A percentile compares a stretch with the other conserved stretches of the same genome.
Evolutionary conservation across 202 grass and related monocot species (phyloP).

Genomic region (Zoysia matrella): DNA sequence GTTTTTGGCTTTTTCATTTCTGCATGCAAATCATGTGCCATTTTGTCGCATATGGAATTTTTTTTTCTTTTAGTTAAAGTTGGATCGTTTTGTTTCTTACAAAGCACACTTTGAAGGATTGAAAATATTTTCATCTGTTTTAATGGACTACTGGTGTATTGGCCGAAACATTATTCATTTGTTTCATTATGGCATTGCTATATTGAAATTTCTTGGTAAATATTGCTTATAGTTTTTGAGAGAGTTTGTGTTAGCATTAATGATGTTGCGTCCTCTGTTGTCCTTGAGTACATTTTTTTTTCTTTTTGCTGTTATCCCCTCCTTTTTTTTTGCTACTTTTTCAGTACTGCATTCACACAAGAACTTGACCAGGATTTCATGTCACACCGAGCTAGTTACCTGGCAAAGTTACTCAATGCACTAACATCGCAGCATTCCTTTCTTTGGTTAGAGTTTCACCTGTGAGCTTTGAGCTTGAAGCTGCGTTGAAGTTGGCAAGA

Average conservation of each 20-base stretch:
- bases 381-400: constrained; percentile 28
- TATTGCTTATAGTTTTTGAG: constrained; percentile 14
- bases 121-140: constrained; percentile 27
- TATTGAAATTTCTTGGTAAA: not conserved
- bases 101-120: constrained; percentile 3
- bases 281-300: constrained; percentile 12
- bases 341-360: constrained; percentile 1
- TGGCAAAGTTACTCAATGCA: not conserved
- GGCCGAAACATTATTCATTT: constrained; percentile 9
- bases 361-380: constrained; percentile 23
- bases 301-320: not conserved
- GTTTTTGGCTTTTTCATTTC: constrained; percentile 7
- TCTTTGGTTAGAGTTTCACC: constrained; percentile 48
- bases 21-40: not conserved
- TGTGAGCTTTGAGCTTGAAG: too few species aligned
- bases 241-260: constrained; percentile 16
- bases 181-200: not conserved
- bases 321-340: not conserved
- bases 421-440: constrained; percentile 30
- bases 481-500: too few species aligned
- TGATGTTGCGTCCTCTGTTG: not conserved
- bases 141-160: constrained; percentile 19
- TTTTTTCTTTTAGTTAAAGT: not conserved
- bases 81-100: not conserved
- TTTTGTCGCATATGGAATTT: not conserved